A percentile compares a stretch with the other conserved stretches of the same genome.
These are phyloP conservation scores for Anethum foeniculum DNA, from an alignment of 140 eudicot species.

Conservation along the genomic window DNA sequence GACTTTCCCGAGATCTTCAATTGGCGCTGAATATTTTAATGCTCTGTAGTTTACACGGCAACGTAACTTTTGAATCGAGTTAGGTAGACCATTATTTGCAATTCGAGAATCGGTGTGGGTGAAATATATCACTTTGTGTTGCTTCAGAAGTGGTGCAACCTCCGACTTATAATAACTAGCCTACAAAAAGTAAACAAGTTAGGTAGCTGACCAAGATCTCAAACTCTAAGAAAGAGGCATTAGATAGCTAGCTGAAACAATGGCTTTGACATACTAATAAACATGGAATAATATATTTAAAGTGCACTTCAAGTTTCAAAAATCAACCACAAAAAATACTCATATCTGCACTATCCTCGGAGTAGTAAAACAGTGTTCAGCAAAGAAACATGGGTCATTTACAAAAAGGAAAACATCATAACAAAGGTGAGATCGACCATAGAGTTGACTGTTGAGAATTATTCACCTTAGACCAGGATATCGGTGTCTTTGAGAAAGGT, in stretches of 20 bases:
- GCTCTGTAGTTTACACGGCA: conserved; percentile 89
- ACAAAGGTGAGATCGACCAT: background rate
- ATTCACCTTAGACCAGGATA: conserved; percentile 96
- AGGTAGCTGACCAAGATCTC: background rate
- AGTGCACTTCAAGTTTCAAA: background rate
- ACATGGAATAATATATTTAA: background rate
- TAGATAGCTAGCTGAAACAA: background rate
- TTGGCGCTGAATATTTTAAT: conserved; percentile 71
- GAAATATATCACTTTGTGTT: conserved; percentile 90
- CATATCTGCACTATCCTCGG: background rate
- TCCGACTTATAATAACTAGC: conserved; percentile 77
- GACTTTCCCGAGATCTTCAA: conserved; percentile 44
- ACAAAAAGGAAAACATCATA: background rate
- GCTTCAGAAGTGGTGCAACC: conserved; percentile 88
- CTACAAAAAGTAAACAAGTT: conserved; percentile 34
- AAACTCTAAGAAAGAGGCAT: background rate
- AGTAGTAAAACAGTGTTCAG: background rate
- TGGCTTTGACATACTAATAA: background rate
- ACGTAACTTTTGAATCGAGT: conserved; percentile 79
- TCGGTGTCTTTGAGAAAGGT: conserved; percentile 89
- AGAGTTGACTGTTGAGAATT: background rate
- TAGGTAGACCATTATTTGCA: conserved; percentile 81
- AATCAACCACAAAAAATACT: background rate
- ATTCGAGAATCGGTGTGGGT: conserved; percentile 96
- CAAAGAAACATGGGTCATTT: too few species aligned